Conservation (phyloP, 257 asterid genomes). For the Henckelia pumila region DNA sequence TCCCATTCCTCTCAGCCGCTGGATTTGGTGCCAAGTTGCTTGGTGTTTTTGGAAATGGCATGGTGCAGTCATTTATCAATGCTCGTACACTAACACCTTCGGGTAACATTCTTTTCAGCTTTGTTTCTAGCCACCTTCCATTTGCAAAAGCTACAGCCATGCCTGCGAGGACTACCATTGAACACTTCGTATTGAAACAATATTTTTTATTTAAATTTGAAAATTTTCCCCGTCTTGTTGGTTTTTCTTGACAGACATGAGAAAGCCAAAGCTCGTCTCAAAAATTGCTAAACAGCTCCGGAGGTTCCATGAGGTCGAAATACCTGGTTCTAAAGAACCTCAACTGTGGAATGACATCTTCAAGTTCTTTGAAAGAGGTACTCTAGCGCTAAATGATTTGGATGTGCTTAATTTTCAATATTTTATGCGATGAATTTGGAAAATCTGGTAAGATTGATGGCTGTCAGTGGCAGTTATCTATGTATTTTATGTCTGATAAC, state of each 20-base stretch:
- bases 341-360: constrained; percentile 80
- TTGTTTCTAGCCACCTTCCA: background rate
- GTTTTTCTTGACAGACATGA: constrained; percentile 60
- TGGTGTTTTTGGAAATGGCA: constrained; percentile 93
- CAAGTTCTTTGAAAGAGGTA: constrained; percentile 70
- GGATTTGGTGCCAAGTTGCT: constrained; percentile 99
- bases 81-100: constrained; percentile 84
- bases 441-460: constrained; percentile 3
- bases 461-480: constrained; percentile 15
- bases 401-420: constrained; percentile 16
- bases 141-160: background rate
- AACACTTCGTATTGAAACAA: background rate
- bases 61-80: constrained; percentile 93
- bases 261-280: constrained; percentile 68
- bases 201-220: constrained; percentile 19
- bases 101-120: constrained; percentile 40
- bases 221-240: constrained; percentile 19
- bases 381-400: constrained; percentile 21
- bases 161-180: background rate
- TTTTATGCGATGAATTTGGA: constrained; percentile 8
- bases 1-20: constrained; percentile 89
- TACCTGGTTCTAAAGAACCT: constrained; percentile 89
- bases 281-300: constrained; percentile 84
- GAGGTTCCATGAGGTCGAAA: constrained; percentile 78
- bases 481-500: constrained; percentile 27